Base-by-base conservation (phyloP, 2,329 filamentous ascomycete genomes). In the Plenodomus lindquistii region DNA sequence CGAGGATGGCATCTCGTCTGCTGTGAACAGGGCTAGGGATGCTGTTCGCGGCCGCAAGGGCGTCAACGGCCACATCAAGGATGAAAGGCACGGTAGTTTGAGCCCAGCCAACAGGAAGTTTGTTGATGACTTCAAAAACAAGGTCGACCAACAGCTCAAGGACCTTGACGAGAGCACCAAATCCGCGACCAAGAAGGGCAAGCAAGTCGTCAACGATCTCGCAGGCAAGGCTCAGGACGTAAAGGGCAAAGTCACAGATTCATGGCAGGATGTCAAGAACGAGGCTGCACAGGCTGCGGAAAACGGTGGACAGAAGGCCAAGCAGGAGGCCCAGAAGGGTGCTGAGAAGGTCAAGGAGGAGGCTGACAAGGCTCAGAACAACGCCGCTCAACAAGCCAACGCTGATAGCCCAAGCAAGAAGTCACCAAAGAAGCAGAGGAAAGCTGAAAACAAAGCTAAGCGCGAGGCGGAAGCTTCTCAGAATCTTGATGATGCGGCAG, bases 91-190 rank as follows among this genome's bases (percentile, higher is more conserved):
- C 21, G 59, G 64, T 16, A 61, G 57, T 40, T 43, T 71, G 40
- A 66, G 61, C 49, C 68, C 68, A 8, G 66, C 59, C 16, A 69
- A 70, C 50, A 59, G 68, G 45, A 63, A 67, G 36, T 62, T 68
- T 37, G 42, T 70, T 17, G 61, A 70, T 8, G 60, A 52, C 19
- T 55, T 71, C 34, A 63, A 65, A 48, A 50, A 55, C 36, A 63
- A 63, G 48, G 65, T 64, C 6, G 63, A 43, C 39, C 46, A 68
- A 50, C 54, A 55, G 35, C 55, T 71, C 13, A 59, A 69, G 29
- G 54, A 67, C 40, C 57, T 65, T 24, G 62, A 63, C 15, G 57
- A 65, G 37, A 57, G 53, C n/a, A 52, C 54, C 15, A 51, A 63
- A 42, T 44, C 49, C 17, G 55, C 54, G 2, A 52, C 48, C 42